A percentile compares a stretch with the other conserved stretches of the same genome.
These are phyloP conservation scores for Bertia moriformis DNA, from an alignment of 2,329 filamentous ascomycete genomes.

Conservation along the genomic window DNA sequence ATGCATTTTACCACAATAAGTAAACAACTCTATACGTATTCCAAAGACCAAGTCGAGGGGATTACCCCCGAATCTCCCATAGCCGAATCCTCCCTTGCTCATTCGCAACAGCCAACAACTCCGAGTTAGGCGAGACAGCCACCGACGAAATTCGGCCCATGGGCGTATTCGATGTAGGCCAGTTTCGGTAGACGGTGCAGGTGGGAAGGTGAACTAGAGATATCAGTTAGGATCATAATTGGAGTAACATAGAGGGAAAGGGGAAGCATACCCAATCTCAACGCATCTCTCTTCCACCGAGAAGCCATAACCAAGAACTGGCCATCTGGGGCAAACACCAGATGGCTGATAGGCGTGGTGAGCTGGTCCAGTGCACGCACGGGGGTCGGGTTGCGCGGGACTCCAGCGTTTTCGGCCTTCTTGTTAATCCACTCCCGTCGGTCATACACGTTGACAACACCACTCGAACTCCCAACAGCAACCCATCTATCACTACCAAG, in stretches of 20 bases:
- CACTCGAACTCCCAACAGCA: slow-evolving; percentile 70
- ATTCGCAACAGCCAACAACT: slow-evolving; percentile 72
- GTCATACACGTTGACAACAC: slow-evolving; percentile 89
- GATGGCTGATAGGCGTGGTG: slow-evolving; percentile 66
- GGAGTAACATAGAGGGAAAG: neutral
- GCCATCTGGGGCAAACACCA: slow-evolving; percentile 75
- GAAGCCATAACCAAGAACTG: slow-evolving; percentile 80
- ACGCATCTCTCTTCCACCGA: slow-evolving; percentile 72
- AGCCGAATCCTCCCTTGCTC: slow-evolving; percentile 75
- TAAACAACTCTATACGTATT: too few relatives aligned
- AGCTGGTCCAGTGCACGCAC: slow-evolving; percentile 68
- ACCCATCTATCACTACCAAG: slow-evolving; percentile 79
- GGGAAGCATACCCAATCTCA: slow-evolving; percentile 29
- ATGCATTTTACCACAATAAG: too few relatives aligned
- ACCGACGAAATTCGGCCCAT: slow-evolving; percentile 69
- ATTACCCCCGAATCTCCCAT: slow-evolving; percentile 75
- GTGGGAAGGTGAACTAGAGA: slow-evolving; percentile 70
- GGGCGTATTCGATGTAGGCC: slow-evolving; percentile 83
- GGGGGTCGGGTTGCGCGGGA: slow-evolving; percentile 59
- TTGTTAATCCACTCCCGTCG: slow-evolving; percentile 43
- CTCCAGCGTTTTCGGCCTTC: slow-evolving; percentile 11
- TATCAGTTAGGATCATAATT: neutral
- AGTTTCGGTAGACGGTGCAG: slow-evolving; percentile 91
- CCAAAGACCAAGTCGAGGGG: too few relatives aligned
- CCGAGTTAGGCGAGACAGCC: slow-evolving; percentile 50